Evolutionary conservation across 2,329 filamentous ascomycete species (phyloP).

Genomic region (Sporothrix variecibatus): DNA sequence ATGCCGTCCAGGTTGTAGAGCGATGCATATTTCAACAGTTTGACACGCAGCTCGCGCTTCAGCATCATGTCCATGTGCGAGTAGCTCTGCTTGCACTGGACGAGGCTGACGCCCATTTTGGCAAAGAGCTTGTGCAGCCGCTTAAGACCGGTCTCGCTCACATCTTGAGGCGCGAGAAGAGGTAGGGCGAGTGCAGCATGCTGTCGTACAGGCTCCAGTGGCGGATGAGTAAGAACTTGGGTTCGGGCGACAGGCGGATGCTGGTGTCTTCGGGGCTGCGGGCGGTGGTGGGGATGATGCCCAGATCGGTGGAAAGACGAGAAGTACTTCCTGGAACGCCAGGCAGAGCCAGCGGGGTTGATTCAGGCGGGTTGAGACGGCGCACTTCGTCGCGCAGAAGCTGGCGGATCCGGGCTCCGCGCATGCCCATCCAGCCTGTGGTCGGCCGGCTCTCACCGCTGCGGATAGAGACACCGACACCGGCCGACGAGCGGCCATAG

Average conservation of each 20-base stretch:
- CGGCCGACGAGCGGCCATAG: conserved; percentile 81
- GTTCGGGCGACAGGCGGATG: conserved; percentile 90
- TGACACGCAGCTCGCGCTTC: conserved; percentile 76
- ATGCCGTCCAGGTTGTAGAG: conserved; percentile 93
- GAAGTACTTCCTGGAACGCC: conserved; percentile 52
- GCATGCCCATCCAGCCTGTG: conserved; percentile 77
- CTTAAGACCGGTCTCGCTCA: conserved; percentile 88
- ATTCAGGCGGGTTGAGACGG: conserved; percentile 79
- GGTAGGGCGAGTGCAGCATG: conserved; percentile 95
- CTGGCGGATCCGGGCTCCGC: conserved; percentile 81
- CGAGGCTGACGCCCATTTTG: conserved; percentile 95
- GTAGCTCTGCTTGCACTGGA: conserved; percentile 93
- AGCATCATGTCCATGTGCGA: conserved; percentile 98
- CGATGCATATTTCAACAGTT: conserved; percentile 87
- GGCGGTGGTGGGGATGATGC: conserved; percentile 87
- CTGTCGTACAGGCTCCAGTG: conserved; percentile 99
- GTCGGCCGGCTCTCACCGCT: conserved; percentile 53
- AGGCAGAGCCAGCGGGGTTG: conserved; percentile 35
- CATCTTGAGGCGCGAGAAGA: conserved; percentile 87
- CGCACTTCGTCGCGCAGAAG: conserved; percentile 91
- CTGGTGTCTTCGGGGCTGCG: conserved; percentile 87
- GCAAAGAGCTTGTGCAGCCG: conserved; percentile 90
- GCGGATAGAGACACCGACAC: conserved; percentile 64
- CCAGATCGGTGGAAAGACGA: conserved; percentile 62
- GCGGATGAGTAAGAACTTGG: conserved; percentile 85